Percentiles rank a stretch among this genome's conserved stretches.
phyloP scores from a whole-genome alignment of 768 basidiomycete species.

The Panaeolus cyanescens region DNA sequence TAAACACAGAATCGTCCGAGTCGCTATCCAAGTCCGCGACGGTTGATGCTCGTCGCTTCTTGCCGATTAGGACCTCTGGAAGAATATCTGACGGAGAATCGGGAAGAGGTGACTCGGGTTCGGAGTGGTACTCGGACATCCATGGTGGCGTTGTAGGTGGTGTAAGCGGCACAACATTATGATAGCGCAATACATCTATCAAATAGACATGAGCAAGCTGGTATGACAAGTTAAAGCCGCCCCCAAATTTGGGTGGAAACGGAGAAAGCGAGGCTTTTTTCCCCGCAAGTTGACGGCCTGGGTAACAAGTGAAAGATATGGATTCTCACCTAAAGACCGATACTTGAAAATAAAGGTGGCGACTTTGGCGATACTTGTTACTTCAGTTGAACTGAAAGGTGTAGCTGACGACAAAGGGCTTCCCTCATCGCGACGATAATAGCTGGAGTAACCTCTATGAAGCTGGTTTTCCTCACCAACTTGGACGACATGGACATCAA shows the following conservation, averaged over 20 bases:
- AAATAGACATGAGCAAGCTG: background rate
- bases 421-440: constrained; percentile 26
- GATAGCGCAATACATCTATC: background rate
- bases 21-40: background rate
- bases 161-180: background rate
- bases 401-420: constrained; percentile 28
- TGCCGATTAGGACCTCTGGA: background rate
- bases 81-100: background rate
- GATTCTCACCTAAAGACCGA: constrained; percentile 22
- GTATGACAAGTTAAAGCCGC: background rate
- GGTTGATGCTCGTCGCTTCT: background rate
- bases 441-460: constrained; percentile 30
- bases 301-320: background rate
- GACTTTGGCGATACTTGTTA: constrained; percentile 30
- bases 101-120: background rate
- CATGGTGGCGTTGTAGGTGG: background rate
- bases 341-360: constrained; percentile 33
- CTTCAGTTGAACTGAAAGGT: constrained; percentile 31
- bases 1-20: background rate
- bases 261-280: background rate
- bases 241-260: background rate
- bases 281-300: background rate
- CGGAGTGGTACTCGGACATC: background rate
- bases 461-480: constrained; percentile 29
- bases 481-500: constrained; percentile 31